Evolutionary conservation across 495 filamentous ascomycete genomes (phyloP).

Genomic region (Cetradonia linearis): DNA sequence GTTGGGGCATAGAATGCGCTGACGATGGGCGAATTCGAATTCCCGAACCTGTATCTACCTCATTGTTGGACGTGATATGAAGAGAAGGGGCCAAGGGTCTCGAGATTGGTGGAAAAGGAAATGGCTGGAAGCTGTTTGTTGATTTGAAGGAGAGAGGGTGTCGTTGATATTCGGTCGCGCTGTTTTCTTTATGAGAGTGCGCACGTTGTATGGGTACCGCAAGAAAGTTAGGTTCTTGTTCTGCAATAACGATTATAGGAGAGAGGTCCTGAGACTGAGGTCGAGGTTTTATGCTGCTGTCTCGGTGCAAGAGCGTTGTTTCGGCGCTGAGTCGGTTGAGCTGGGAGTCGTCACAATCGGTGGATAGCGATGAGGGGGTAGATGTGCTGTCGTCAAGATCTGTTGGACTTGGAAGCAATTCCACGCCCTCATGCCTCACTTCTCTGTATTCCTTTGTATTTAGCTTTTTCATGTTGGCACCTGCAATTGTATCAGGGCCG

Average conservation of each 20-base stretch:
- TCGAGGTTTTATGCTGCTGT: background rate
- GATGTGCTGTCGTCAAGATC: background rate
- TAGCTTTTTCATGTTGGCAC: background rate
- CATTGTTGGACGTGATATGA: background rate
- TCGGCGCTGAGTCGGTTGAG: background rate
- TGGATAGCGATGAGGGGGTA: background rate
- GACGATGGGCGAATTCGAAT: constrained; percentile 3
- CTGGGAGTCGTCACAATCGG: background rate
- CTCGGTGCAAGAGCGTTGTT: background rate
- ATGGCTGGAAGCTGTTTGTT: constrained; percentile 1
- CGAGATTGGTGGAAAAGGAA: background rate
- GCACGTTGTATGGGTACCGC: background rate
- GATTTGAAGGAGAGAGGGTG: background rate
- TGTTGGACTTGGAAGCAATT: constrained; percentile 2
- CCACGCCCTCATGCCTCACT: background rate
- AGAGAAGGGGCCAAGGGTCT: background rate
- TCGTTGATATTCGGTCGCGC: background rate
- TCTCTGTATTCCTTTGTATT: background rate
- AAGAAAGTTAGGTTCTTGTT: constrained; percentile 12
- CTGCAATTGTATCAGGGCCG: background rate
- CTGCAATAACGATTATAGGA: constrained; percentile 18
- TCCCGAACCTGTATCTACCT: no score
- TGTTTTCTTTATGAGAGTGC: background rate
- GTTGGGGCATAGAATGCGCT: constrained; percentile 7
- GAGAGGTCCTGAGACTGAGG: constrained; percentile 11